phyloP scores from a whole-genome alignment of 305 asterid species.

The Solanum aculeatissimum region DNA sequence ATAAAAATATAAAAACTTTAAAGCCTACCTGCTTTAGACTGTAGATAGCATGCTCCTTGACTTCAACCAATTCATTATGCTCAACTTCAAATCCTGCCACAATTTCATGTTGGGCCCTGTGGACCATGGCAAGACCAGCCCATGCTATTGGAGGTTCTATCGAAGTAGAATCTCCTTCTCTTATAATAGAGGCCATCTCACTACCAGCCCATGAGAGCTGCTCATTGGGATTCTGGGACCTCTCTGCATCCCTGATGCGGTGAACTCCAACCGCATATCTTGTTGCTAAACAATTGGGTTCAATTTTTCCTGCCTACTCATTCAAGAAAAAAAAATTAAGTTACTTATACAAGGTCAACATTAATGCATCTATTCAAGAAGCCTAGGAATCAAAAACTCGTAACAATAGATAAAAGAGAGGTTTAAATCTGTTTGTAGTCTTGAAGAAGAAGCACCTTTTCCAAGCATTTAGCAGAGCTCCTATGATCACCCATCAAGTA shows the following conservation, averaged over 20 bases:
- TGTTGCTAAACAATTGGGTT: conserved; percentile 93
- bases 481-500: conserved; percentile 70
- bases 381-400: background rate
- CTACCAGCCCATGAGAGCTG: conserved; percentile 97
- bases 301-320: conserved; percentile 81
- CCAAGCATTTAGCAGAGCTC: conserved; percentile 83
- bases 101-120: conserved; percentile 92
- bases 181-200: conserved; percentile 90
- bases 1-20: background rate
- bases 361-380: background rate
- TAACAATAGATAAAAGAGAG: background rate
- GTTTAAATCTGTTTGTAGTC: background rate
- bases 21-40: conserved; percentile 74
- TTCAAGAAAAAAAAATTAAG: conserved; percentile 10
- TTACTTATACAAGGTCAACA: background rate
- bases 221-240: conserved; percentile 83
- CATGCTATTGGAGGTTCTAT: conserved; percentile 82
- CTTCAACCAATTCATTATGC: conserved; percentile 56
- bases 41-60: conserved; percentile 67
- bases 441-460: conserved; percentile 40
- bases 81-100: conserved; percentile 84
- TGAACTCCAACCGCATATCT: conserved; percentile 89
- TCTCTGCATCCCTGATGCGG: conserved; percentile 89
- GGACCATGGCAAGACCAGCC: conserved; percentile 95
- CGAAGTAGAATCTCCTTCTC: conserved; percentile 73